phyloP scores from a whole-genome alignment of 805 yeast genomes.

The Candida maltosa region DNA sequence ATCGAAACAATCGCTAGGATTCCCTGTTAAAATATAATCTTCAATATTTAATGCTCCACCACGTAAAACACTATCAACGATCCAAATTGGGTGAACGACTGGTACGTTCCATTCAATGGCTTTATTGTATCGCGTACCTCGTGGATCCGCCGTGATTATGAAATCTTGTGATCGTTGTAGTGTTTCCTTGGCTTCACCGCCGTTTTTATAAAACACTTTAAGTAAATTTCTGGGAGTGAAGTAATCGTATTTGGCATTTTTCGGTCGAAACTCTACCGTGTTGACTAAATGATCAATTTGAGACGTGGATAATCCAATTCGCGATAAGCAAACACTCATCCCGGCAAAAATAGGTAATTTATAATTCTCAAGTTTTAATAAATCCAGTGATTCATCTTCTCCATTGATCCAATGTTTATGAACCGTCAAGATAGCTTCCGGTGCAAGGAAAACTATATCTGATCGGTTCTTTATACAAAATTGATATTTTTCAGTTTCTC shows the following conservation, averaged over 20 bases:
- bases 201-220: constrained; percentile 35
- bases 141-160: constrained; percentile 47
- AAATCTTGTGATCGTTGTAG: constrained; percentile 42
- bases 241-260: constrained; percentile 12
- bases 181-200: constrained; percentile 52
- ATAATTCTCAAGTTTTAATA: constrained; percentile 19
- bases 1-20: constrained; percentile 9
- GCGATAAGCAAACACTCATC: constrained; percentile 44
- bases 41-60: constrained; percentile 40
- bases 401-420: constrained; percentile 55
- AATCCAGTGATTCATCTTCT: constrained; percentile 26
- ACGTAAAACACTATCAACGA: constrained; percentile 42
- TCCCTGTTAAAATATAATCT: constrained; percentile 33
- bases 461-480: constrained; percentile 48
- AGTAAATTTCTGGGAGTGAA: constrained; percentile 29
- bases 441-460: constrained; percentile 56
- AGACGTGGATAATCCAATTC: constrained; percentile 17
- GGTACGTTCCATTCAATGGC: constrained; percentile 54
- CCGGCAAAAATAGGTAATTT: constrained; percentile 43
- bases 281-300: constrained; percentile 10
- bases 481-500: constrained; percentile 52
- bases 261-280: constrained; percentile 19
- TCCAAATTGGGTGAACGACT: constrained; percentile 50
- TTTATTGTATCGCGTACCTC: constrained; percentile 51
- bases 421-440: constrained; percentile 41